These are phyloP conservation scores for Omphalotus guepiniiformis DNA, from an alignment of 768 basidiomycete genomes.

Conservation along the genomic window DNA sequence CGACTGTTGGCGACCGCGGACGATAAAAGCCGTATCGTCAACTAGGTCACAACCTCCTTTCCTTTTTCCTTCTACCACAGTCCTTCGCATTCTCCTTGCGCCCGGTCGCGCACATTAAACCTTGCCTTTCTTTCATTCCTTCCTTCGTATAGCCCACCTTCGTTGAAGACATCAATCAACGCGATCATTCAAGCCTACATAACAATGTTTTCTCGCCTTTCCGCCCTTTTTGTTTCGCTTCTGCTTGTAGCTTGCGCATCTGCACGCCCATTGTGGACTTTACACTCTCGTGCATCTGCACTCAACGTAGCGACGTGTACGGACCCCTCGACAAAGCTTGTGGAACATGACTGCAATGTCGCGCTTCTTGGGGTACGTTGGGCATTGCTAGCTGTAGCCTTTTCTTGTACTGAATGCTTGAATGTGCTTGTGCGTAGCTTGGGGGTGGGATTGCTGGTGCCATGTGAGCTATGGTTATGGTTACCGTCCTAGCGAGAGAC, in stretches of 20 bases:
- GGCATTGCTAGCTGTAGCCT: background rate
- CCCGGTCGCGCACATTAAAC: too few relatives aligned
- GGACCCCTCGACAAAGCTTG: conserved; percentile 13
- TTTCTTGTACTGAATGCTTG: too few relatives aligned
- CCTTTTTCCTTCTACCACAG: too few relatives aligned
- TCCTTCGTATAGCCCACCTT: too few relatives aligned
- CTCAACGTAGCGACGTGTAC: conserved; percentile 17
- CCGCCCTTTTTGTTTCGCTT: conserved; percentile 10
- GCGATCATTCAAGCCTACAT: too few relatives aligned
- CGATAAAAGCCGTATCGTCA: too few relatives aligned
- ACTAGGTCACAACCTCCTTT: too few relatives aligned
- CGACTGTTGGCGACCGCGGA: too few relatives aligned
- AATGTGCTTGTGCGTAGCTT: too few relatives aligned
- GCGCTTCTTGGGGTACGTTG: conserved; percentile 16
- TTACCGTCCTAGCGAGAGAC: background rate
- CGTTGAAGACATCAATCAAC: too few relatives aligned
- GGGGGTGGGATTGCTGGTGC: conserved; percentile 19
- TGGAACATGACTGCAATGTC: conserved; percentile 18
- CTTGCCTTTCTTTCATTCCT: too few relatives aligned
- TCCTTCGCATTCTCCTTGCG: too few relatives aligned
- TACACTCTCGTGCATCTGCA: background rate
- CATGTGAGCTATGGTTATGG: conserved; percentile 9
- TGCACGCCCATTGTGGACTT: conserved; percentile 13
- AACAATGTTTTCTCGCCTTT: conserved; percentile 15
- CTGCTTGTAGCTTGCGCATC: conserved; percentile 7